These are phyloP conservation scores for Paracoccidioides brasiliensis DNA, from an alignment of 2,329 filamentous ascomycete genomes.

Conservation along the genomic window DNA sequence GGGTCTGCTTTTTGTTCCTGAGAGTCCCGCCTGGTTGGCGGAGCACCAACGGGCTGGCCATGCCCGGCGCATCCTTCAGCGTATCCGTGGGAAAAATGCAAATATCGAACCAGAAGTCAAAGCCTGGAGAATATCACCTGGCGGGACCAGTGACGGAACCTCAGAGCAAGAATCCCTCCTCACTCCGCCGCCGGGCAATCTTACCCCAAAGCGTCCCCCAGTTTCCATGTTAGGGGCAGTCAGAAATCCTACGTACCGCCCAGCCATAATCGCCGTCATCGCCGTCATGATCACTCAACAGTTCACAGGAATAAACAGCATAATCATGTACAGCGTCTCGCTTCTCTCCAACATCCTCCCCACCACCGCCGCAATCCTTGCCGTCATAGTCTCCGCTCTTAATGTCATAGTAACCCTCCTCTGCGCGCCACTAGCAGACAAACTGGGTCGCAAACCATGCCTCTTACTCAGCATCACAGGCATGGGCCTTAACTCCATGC, in stretches of 20 bases:
- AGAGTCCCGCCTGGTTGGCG: slow-evolving; percentile 80
- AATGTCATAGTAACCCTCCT: slow-evolving; percentile 73
- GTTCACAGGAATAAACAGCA: slow-evolving; percentile 86
- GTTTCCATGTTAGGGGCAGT: slow-evolving; percentile 56
- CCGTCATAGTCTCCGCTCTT: slow-evolving; percentile 72
- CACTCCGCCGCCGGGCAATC: slow-evolving; percentile 42
- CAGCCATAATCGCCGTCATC: slow-evolving; percentile 67
- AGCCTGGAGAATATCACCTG: slow-evolving; percentile 34
- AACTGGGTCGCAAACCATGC: slow-evolving; percentile 74
- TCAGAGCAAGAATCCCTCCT: slow-evolving; percentile 63
- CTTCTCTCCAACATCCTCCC: slow-evolving; percentile 71
- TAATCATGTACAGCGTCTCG: slow-evolving; percentile 96
- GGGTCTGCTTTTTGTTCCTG: slow-evolving; percentile 63
- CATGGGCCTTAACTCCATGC: slow-evolving; percentile 65
- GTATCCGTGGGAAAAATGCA: slow-evolving; percentile 55
- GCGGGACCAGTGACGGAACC: slow-evolving; percentile 8
- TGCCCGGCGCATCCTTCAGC: slow-evolving; percentile 57
- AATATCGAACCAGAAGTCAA: slow-evolving; percentile 63
- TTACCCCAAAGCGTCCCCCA: slow-evolving; percentile 51
- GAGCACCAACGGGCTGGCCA: slow-evolving; percentile 46
- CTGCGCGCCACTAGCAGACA: slow-evolving; percentile 75
- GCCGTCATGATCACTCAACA: slow-evolving; percentile 91
- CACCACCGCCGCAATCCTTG: slow-evolving; percentile 67
- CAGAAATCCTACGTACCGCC: slow-evolving; percentile 53
- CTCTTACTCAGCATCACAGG: slow-evolving; percentile 70